Base-by-base conservation (phyloP, 1,284 basidiomycete species). In the Trametes pubescens region DNA sequence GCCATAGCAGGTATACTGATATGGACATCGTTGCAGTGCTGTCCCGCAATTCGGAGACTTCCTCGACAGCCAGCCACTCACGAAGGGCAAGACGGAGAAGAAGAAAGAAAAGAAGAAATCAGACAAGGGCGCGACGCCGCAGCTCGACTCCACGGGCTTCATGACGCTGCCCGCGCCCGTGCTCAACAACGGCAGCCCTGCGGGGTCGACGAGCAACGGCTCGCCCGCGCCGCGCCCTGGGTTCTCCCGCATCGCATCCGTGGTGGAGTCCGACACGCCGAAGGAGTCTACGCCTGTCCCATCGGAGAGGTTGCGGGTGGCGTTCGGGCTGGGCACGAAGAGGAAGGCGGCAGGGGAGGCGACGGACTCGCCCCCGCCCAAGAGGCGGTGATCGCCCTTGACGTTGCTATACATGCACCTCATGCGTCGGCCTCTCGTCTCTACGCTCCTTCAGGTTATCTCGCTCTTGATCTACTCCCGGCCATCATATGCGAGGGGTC, bases 41-140 rank as follows among this genome's bases (percentile, higher is more conserved):
- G 92, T 94, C 4, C 92, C 92, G 24, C 92, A 93, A 77, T 88
- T 85, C 1, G 81, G 86, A 0, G 91, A 92, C 65, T 92, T 92
- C 75, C 79, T 94, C 57, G 92, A 94, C 66, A 81, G 87, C 9
- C 90, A 92, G 66, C 90, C 90, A 6, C 78, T 94, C 22, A 82
- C 84, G 0, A 89, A 89, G 69, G 84, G 89, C 21, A 92, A 92
- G 77, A 90, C 89, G 24, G 91, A 92, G 74, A 92, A 90, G 67
- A 85, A 86, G 70, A 68, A 68, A 29, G 91, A 90, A 68, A 93
- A 92, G 80, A 92, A 91, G 78, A 85, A 86, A 75, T 77, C 86
- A 73, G 77, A 81, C 77, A 84, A 81, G 69, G 79, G 78, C 43
- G 80, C 81, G 57, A 79, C 78, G 49, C 80, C 82, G 53, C 75